phyloP scores from a whole-genome alignment of 768 basidiomycete genomes.

The Russula earlei region DNA sequence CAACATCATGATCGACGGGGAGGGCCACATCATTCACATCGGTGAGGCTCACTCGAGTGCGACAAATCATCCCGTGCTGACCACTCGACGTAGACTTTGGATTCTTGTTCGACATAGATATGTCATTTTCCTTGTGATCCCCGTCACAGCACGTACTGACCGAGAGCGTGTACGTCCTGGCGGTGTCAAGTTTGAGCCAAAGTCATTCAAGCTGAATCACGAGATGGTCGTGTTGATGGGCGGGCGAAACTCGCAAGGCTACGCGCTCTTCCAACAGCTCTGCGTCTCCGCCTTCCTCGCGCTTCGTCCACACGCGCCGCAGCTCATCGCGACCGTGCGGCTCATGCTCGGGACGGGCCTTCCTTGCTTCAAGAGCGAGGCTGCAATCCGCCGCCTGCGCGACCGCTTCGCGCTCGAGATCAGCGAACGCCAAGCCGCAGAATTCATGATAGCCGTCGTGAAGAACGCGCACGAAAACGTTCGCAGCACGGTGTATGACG shows the following conservation, averaged over 20 bases:
- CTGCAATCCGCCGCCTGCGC: constrained; percentile 75
- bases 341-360: constrained; percentile 93
- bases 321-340: constrained; percentile 78
- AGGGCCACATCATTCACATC: constrained; percentile 94
- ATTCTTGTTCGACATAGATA: constrained; percentile 97
- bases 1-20: constrained; percentile 99
- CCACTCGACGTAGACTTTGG: constrained; percentile 66
- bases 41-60: constrained; percentile 39
- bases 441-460: constrained; percentile 84
- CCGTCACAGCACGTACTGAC: neutral
- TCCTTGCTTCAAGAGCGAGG: constrained; percentile 95
- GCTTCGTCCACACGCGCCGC: constrained; percentile 87
- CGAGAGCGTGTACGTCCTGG: constrained; percentile 24
- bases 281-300: constrained; percentile 96
- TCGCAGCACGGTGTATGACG: constrained; percentile 88
- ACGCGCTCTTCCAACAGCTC: constrained; percentile 86
- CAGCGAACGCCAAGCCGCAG: constrained; percentile 85
- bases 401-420: constrained; percentile 80
- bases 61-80: neutral
- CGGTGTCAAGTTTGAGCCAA: constrained; percentile 99
- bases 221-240: constrained; percentile 99
- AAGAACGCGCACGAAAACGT: constrained; percentile 94
- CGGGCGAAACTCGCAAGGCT: constrained; percentile 88
- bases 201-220: constrained; percentile 95
- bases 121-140: constrained; percentile 34